phyloP scores from a whole-genome alignment of 2,329 filamentous ascomycete genomes.

The Hypomyces perniciosus region DNA sequence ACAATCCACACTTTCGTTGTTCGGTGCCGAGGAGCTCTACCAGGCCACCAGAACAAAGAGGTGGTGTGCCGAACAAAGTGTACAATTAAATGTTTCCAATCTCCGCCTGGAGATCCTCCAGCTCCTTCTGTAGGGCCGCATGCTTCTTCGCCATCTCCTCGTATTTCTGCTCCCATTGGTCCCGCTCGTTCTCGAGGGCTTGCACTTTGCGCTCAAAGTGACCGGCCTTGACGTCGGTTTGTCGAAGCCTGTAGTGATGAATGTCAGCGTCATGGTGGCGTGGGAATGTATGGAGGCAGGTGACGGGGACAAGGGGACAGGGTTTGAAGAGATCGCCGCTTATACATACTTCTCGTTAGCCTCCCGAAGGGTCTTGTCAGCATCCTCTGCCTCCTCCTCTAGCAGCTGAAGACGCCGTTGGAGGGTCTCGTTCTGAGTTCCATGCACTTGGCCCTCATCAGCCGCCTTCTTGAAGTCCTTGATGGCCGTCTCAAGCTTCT shows the following conservation, averaged over 20 bases:
- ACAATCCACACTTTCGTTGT: conserved; percentile 4
- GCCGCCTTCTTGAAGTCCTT: conserved; percentile 84
- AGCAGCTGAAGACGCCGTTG: conserved; percentile 90
- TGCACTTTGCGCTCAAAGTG: conserved; percentile 99
- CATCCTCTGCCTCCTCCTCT: conserved; percentile 95
- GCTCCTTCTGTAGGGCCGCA: conserved; percentile 74
- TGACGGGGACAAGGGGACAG: conserved; percentile 8
- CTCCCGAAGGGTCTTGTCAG: conserved; percentile 93
- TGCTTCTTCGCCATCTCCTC: conserved; percentile 96
- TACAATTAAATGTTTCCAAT: conserved; percentile 80
- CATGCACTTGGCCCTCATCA: conserved; percentile 74
- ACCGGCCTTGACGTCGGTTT: conserved; percentile 98
- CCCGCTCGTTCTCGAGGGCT: conserved; percentile 83
- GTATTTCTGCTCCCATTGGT: conserved; percentile 96
- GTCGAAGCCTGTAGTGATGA: conserved; percentile 66
- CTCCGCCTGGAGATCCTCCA: conserved; percentile 84
- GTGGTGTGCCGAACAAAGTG: conserved; percentile 11
- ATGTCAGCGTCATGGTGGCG: background rate
- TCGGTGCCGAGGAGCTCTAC: background rate
- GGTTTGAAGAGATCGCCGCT: background rate
- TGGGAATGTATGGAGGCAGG: background rate
- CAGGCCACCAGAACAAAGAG: background rate
- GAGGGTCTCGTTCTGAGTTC: conserved; percentile 85
- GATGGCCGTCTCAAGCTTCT: conserved; percentile 80
- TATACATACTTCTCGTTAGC: conserved; percentile 91